phyloP scores from a whole-genome alignment of 2,329 filamentous ascomycete species.

The Zasmidium angulare region DNA sequence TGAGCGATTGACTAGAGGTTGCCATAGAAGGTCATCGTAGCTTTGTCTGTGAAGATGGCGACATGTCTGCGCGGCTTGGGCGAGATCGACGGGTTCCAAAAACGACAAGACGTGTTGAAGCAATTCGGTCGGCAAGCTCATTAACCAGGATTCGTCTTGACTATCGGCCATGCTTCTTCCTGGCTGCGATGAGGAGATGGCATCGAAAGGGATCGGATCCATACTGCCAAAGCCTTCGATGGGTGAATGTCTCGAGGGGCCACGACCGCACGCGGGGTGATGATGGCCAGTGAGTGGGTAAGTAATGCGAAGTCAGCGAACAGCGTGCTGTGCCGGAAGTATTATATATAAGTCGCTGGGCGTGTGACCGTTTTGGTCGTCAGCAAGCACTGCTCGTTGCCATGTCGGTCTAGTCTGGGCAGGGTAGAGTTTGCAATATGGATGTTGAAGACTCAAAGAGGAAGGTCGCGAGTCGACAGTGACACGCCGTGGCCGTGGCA shows the following conservation, averaged over 20 bases:
- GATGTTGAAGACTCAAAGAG: background rate
- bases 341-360: background rate
- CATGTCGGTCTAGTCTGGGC: background rate
- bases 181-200: background rate
- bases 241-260: no score
- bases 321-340: background rate
- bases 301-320: background rate
- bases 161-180: background rate
- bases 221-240: no score
- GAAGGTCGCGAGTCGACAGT: background rate
- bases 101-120: slow-evolving; percentile 69
- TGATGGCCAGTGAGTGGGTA: no score
- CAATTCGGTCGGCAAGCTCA: slow-evolving; percentile 70
- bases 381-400: background rate
- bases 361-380: background rate
- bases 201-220: background rate
- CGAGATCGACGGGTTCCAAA: slow-evolving; percentile 65
- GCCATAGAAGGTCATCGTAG: slow-evolving; percentile 70
- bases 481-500: background rate
- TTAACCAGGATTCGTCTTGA: slow-evolving; percentile 35
- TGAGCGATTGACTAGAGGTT: slow-evolving; percentile 65
- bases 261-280: no score
- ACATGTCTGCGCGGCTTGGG: slow-evolving; percentile 60
- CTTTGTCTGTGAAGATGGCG: slow-evolving; percentile 59
- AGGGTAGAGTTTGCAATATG: background rate